Evolutionary conservation across 73 alveolate species (phyloP).

Genomic region (Urostyla sp.): DNA sequence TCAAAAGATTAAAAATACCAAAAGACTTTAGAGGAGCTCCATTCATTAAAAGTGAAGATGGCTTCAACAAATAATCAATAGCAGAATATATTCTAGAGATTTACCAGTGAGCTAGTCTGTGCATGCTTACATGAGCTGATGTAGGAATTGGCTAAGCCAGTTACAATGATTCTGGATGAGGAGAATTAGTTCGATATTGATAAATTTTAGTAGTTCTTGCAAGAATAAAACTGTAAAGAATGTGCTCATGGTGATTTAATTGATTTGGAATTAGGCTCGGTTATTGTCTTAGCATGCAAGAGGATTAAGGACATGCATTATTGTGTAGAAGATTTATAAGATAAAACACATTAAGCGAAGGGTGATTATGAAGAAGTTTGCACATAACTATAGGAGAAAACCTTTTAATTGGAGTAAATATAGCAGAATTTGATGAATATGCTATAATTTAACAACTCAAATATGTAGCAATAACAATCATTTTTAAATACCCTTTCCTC

Average conservation of each 20-base stretch:
- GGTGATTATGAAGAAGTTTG: neutral
- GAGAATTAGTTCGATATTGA: conserved; percentile 38
- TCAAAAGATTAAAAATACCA: neutral
- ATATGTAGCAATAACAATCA: neutral
- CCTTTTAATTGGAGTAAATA: conserved; percentile 23
- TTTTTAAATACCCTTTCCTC: conserved; percentile 19
- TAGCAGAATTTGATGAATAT: conserved; percentile 13
- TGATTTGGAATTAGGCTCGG: conserved; percentile 45
- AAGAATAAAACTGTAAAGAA: conserved; percentile 49
- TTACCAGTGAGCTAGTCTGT: conserved; percentile 43
- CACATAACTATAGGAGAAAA: neutral
- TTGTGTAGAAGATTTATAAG: conserved; percentile 5
- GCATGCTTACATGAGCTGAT: conserved; percentile 52
- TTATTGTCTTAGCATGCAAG: conserved; percentile 34
- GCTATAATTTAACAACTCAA: neutral
- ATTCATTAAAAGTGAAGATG: conserved; percentile 7
- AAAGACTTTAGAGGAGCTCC: conserved; percentile 16
- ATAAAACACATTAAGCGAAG: neutral
- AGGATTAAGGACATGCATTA: conserved; percentile 38
- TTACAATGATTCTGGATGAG: conserved; percentile 35
- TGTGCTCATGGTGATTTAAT: conserved; percentile 42
- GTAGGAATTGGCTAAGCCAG: conserved; percentile 8
- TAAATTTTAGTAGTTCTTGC: conserved; percentile 22
- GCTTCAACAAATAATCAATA: neutral
- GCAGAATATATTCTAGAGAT: neutral